Evolutionary conservation across 1,284 basidiomycete genomes (phyloP).

Genomic region (Malassezia caprae): DNA sequence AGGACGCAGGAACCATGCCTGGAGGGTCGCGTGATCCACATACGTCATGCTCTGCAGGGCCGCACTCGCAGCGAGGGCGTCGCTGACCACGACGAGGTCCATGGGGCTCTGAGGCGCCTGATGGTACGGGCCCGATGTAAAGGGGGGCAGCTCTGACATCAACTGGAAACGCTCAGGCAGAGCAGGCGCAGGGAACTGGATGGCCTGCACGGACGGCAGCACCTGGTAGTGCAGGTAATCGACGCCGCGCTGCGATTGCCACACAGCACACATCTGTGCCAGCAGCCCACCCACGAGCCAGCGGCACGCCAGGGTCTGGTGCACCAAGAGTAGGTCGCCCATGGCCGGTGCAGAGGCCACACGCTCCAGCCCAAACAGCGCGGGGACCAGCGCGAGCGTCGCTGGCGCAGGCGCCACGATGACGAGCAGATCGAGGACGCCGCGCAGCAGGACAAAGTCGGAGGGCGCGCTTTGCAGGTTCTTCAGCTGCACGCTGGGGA

Average conservation of each 20-base stretch:
- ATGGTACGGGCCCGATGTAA: conserved; percentile 17
- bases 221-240: conserved; percentile 20
- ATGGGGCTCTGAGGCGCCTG: conserved; percentile 21
- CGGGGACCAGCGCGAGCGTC: conserved; percentile 68
- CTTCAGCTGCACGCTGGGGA: conserved; percentile 16
- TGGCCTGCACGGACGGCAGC: conserved; percentile 1
- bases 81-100: conserved; percentile 19
- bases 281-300: conserved; percentile 61
- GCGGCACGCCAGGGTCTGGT: conserved; percentile 57
- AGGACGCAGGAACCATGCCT: conserved; percentile 35
- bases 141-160: conserved; percentile 18
- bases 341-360: conserved; percentile 42
- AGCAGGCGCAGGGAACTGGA: conserved; percentile 7
- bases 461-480: conserved; percentile 50
- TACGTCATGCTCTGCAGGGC: conserved; percentile 30
- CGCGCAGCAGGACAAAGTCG: conserved; percentile 68
- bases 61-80: conserved; percentile 21
- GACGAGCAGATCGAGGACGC: conserved; percentile 61
- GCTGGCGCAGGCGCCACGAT: conserved; percentile 63
- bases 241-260: conserved; percentile 52
- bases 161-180: conserved; percentile 25
- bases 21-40: conserved; percentile 22
- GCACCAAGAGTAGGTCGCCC: conserved; percentile 11
- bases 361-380: conserved; percentile 66
- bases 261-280: conserved; percentile 61